Base-by-base conservation (phyloP, 148 eudicot species). In the Camellia sinensis region DNA sequence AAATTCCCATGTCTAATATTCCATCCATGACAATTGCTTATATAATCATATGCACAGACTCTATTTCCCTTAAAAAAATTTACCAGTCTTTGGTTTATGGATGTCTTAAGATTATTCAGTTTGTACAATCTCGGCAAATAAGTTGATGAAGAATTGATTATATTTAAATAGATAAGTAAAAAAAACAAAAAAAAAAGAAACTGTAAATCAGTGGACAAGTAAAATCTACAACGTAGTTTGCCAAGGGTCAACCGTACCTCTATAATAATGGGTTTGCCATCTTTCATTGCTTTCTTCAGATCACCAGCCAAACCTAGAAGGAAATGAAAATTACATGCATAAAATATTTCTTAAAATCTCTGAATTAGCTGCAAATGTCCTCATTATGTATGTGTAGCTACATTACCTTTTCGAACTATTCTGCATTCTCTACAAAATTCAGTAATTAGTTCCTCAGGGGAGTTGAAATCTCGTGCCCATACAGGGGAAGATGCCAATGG, bases 351-450 rank as follows among this genome's bases (percentile, higher is more conserved):
- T 65, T 79, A 52, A 65, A 75, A 79, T 21, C 62, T 64, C 64
- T 41, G 12, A 48, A 73, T 29, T n/a, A 59, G 72, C 41, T 48
- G 17, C 10, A 71, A 54, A 48, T 44, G 40, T 56, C 50, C 54
- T 15, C 69, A 46, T 19, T 53, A 11, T 64, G 76, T 5, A 48
- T 12, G 37, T 29, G 37, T 19, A 61, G 22, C 71, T 67, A 75
- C 12, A 78, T 85, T 87, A 96, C 99, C 99, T 96, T 96, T 96
- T 59, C 99, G 89, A 82, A 96, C 99, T 74, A 96, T 89, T 81
- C 99, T 90, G 88, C 99, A 96, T 84, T 96, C 99, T 91, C 99
- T 89, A 82, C 99, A 96, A 80, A 96, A 96, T 88, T 96, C 99
- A 50, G 97, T 96, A 82, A 96, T 91, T 81, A 96, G 84, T 81